These are phyloP conservation scores for Alternaria panax DNA, from an alignment of 2,329 filamentous ascomycete genomes.

Conservation along the genomic window DNA sequence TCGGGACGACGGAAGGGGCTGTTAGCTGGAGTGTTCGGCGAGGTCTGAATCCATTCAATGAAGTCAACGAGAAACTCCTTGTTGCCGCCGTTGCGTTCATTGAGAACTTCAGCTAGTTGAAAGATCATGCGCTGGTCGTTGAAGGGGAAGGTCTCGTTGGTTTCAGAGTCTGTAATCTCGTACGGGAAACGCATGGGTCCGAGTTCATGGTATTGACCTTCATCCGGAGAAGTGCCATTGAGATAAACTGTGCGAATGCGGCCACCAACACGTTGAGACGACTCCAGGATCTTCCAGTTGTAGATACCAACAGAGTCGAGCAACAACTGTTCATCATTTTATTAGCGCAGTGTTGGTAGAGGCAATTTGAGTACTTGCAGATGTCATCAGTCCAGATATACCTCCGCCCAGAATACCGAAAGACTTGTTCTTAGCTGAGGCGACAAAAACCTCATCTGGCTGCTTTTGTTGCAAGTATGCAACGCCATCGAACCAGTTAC, in stretches of 20 bases:
- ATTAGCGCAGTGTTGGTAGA: neutral
- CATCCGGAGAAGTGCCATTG: conserved; percentile 60
- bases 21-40: conserved; percentile 58
- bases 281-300: conserved; percentile 68
- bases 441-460: conserved; percentile 58
- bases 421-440: conserved; percentile 60
- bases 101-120: conserved; percentile 65
- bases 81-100: conserved; percentile 62
- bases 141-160: conserved; percentile 62
- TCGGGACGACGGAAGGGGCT: conserved; percentile 18
- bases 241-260: conserved; percentile 68
- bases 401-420: conserved; percentile 70
- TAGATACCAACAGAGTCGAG: conserved; percentile 60
- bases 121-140: conserved; percentile 68
- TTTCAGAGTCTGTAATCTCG: conserved; percentile 53
- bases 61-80: conserved; percentile 60
- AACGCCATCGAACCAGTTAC: conserved; percentile 69
- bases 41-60: conserved; percentile 65
- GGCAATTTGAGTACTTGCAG: neutral
- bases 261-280: conserved; percentile 65
- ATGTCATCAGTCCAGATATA: conserved; percentile 67
- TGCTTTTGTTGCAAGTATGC: conserved; percentile 62
- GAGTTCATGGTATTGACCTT: conserved; percentile 70
- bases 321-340: conserved; percentile 4
- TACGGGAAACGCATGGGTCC: conserved; percentile 69